Conservation (phyloP, 805 yeast genomes). For the Hanseniaspora hatyaiensis region DNA sequence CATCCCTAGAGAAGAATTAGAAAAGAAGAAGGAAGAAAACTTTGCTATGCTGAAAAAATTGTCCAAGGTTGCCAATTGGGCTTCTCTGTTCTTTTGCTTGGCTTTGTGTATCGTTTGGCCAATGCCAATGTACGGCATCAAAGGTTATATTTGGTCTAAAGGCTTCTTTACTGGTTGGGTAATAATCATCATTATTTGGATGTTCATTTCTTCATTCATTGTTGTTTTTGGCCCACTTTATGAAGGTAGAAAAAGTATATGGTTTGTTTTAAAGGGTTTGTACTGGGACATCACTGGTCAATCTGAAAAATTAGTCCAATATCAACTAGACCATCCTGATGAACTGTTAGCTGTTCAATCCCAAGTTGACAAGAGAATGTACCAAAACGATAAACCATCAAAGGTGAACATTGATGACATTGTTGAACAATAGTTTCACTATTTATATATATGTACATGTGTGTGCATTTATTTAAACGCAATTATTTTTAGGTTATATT, state of each 20-base stretch:
- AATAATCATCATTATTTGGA: constrained; percentile 69
- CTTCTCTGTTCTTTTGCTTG: constrained; percentile 51
- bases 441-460: too few species aligned
- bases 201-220: constrained; percentile 51
- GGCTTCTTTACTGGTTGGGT: constrained; percentile 84
- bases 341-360: constrained; percentile 60
- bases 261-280: constrained; percentile 57
- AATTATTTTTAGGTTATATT: too few species aligned
- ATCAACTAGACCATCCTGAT: constrained; percentile 70
- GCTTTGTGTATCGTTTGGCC: constrained; percentile 72
- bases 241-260: constrained; percentile 62
- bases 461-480: too few species aligned
- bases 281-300: constrained; percentile 82
- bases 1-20: constrained; percentile 20
- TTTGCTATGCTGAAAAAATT: constrained; percentile 41
- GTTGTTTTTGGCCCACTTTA: constrained; percentile 60
- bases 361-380: constrained; percentile 39
- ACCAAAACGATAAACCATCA: neutral
- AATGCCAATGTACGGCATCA: constrained; percentile 82
- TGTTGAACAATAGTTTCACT: neutral
- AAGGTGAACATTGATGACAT: constrained; percentile 6
- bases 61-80: constrained; percentile 47
- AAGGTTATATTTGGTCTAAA: constrained; percentile 58
- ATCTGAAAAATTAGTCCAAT: constrained; percentile 53
- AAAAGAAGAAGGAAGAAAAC: constrained; percentile 36